These are phyloP conservation scores for Kwoniella europaea DNA, from an alignment of 768 basidiomycete genomes.

Conservation along the genomic window DNA sequence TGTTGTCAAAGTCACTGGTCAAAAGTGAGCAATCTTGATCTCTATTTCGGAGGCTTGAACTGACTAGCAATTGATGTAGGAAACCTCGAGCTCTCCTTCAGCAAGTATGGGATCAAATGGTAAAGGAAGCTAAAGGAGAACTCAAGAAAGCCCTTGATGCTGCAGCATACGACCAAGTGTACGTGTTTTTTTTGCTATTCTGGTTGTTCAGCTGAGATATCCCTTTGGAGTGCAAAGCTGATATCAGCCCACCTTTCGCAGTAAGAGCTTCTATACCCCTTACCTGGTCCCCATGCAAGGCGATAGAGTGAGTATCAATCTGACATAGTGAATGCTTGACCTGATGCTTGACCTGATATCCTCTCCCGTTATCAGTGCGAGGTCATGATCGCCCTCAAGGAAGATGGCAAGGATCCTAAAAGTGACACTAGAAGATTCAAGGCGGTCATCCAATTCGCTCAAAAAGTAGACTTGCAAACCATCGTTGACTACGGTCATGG, in stretches of 20 bases:
- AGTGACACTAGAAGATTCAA: constrained; percentile 53
- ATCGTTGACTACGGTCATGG: constrained; percentile 49
- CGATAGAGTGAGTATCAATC: constrained; percentile 28
- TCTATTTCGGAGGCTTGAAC: not conserved
- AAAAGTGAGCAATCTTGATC: constrained; percentile 41
- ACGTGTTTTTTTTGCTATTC: constrained; percentile 12
- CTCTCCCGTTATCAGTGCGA: constrained; percentile 29
- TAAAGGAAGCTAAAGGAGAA: constrained; percentile 29
- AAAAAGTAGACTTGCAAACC: constrained; percentile 52
- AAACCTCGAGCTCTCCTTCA: constrained; percentile 47
- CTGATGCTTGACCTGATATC: not conserved
- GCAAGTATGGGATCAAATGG: constrained; percentile 45
- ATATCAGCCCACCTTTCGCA: constrained; percentile 8
- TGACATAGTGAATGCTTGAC: too few species aligned
- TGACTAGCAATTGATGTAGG: constrained; percentile 22
- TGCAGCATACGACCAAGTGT: constrained; percentile 46
- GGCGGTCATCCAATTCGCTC: constrained; percentile 47
- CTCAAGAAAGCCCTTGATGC: constrained; percentile 41
- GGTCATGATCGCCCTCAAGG: constrained; percentile 43
- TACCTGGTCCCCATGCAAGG: constrained; percentile 33
- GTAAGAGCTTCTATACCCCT: constrained; percentile 55
- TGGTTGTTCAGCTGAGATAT: too few species aligned
- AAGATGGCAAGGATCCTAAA: constrained; percentile 40
- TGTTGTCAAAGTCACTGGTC: constrained; percentile 53
- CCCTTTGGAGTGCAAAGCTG: not conserved